These are phyloP conservation scores for Boletus huronensis DNA, from an alignment of 768 basidiomycete genomes.

Conservation along the genomic window DNA sequence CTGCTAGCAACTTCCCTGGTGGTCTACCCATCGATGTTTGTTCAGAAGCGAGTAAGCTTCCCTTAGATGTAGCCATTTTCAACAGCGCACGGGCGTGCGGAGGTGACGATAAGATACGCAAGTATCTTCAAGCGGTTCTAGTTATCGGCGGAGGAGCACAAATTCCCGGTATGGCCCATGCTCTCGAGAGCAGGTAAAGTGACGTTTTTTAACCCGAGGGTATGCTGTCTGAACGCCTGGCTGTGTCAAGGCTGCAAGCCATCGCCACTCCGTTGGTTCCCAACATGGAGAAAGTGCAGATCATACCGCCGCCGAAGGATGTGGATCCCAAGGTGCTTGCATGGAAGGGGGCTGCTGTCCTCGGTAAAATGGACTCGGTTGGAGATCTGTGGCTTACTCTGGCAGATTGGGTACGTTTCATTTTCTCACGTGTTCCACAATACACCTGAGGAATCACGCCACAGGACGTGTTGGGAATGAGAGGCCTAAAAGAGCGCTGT, in stretches of 20 bases:
- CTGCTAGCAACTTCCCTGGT: constrained; percentile 33
- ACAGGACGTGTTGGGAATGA: constrained; percentile 76
- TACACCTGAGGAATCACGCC: constrained; percentile 5
- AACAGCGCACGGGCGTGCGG: constrained; percentile 87
- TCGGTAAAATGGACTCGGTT: constrained; percentile 88
- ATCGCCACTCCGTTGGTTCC: constrained; percentile 80
- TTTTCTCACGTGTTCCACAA: constrained; percentile 1
- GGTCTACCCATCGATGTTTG: constrained; percentile 70
- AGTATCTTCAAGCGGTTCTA: constrained; percentile 83
- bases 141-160: constrained; percentile 83
- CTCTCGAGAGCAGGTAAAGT: constrained; percentile 77
- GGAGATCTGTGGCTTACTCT: constrained; percentile 86
- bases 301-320: constrained; percentile 92
- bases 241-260: constrained; percentile 54
- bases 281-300: constrained; percentile 84
- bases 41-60: constrained; percentile 85
- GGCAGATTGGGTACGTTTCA: constrained; percentile 75
- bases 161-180: constrained; percentile 80
- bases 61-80: constrained; percentile 89
- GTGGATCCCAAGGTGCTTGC: constrained; percentile 85
- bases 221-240: constrained; percentile 4
- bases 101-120: constrained; percentile 85
- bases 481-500: constrained; percentile 77
- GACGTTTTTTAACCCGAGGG: not conserved
- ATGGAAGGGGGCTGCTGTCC: constrained; percentile 93